phyloP scores from a whole-genome alignment of 345 rosid genomes.

The Jatropha curcas region DNA sequence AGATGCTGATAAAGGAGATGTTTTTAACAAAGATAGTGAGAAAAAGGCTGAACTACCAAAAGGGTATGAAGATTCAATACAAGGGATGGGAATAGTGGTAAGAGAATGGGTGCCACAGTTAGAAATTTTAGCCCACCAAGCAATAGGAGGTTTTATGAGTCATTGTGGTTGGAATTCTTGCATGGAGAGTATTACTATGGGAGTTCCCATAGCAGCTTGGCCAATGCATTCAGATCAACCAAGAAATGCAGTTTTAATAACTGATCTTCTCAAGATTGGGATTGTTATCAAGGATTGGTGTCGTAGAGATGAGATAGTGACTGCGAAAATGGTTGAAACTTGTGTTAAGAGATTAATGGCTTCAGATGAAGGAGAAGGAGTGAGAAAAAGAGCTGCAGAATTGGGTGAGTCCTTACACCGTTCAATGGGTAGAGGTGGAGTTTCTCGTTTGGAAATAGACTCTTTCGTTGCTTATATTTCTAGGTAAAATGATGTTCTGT shows the following conservation, averaged over 20 bases:
- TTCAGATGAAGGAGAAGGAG: constrained; percentile 45
- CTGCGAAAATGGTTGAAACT: constrained; percentile 24
- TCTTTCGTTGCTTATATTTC: constrained; percentile 52
- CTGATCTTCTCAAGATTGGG: constrained; percentile 44
- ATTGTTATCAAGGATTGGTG: constrained; percentile 37
- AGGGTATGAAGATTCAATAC: constrained; percentile 41
- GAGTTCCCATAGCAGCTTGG: constrained; percentile 63
- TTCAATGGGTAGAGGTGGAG: constrained; percentile 41
- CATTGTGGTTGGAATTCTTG: constrained; percentile 79
- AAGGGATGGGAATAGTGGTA: constrained; percentile 39
- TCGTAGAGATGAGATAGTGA: constrained; percentile 21
- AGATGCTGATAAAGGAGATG: constrained; percentile 60
- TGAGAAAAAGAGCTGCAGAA: constrained; percentile 48
- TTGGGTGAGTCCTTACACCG: constrained; percentile 23
- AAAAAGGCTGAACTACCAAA: constrained; percentile 36
- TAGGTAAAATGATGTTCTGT: not conserved
- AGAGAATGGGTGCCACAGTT: constrained; percentile 70
- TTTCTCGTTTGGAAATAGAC: constrained; percentile 42
- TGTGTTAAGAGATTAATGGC: constrained; percentile 46
- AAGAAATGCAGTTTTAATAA: constrained; percentile 40
- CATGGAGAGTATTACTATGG: constrained; percentile 67
- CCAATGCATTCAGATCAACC: constrained; percentile 73
- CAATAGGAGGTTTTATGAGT: constrained; percentile 57
- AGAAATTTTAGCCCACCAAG: constrained; percentile 48
- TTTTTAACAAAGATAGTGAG: constrained; percentile 29